A percentile compares a stretch with the other conserved stretches of the same genome.
phyloP scores from a whole-genome alignment of 495 filamentous ascomycete species.

The Daldinia loculata region DNA sequence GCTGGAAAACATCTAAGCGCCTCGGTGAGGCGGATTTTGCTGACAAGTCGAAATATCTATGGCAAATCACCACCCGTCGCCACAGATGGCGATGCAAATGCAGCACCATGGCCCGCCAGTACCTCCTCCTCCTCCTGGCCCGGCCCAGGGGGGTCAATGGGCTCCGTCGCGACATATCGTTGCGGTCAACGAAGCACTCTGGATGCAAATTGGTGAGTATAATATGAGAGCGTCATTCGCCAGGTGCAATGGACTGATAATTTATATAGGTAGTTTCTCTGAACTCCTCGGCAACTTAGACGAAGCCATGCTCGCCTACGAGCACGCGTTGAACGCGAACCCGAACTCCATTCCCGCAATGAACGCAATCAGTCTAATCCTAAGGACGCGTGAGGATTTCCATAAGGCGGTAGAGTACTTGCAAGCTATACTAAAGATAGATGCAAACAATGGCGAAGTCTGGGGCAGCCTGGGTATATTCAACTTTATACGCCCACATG shows the following conservation, averaged over 20 bases:
- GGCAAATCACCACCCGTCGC: constrained; percentile 66
- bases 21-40: constrained; percentile 15
- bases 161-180: constrained; percentile 57
- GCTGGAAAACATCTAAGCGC: constrained; percentile 6
- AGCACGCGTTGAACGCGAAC: constrained; percentile 87
- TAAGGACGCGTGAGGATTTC: constrained; percentile 91
- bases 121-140: constrained; percentile 51
- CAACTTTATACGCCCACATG: constrained; percentile 1
- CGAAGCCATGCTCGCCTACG: constrained; percentile 86
- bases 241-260: constrained; percentile 28
- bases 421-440: constrained; percentile 88
- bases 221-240: background rate
- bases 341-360: constrained; percentile 90
- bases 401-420: constrained; percentile 94
- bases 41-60: constrained; percentile 43
- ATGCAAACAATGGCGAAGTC: constrained; percentile 88
- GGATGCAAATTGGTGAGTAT: constrained; percentile 87
- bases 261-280: constrained; percentile 75
- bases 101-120: constrained; percentile 62
- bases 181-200: constrained; percentile 81
- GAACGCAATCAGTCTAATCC: constrained; percentile 90
- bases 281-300: constrained; percentile 90
- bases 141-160: constrained; percentile 45
- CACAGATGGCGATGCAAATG: constrained; percentile 65
- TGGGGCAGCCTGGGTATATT: constrained; percentile 90